Base-by-base conservation (phyloP, 768 basidiomycete genomes). In the Austroboletus festivus region DNA sequence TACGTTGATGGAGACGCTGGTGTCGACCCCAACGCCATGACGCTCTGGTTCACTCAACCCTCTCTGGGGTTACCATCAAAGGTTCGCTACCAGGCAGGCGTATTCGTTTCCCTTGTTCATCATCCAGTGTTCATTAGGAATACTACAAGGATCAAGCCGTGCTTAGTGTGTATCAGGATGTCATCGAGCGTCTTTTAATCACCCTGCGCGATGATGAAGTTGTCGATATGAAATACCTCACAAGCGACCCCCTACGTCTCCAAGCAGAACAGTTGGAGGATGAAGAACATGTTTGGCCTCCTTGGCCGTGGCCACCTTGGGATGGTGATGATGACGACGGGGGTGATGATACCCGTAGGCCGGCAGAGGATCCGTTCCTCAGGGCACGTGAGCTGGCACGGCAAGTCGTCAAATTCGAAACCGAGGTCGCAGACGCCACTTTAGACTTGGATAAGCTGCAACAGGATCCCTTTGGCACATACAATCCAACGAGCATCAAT, bases 241-340 rank as follows among this genome's bases (percentile, higher is more conserved):
- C 30, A 31, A 33, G 38, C 37, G 40, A 47, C 42, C 42, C 47
- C 43, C 20, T 55, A 71, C 19, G 43, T 42, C 43, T 69, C 53
- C 44, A 72, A 75, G 46, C 72, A 71, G 42, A 73, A 73, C 52
- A 68, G 56, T 8, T 61, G 46, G 55, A 74, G 70, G 50, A 60
- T 3, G 37, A 48, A 18, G 61, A 68, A 26, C 61, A 28, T 40
- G 71, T 79, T 23, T 89, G 85, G 86, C 88, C 87, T 37, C 85
- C 85, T 33, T 84, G 86, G 85, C 84, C 86, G 15, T 86, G 86
- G 86, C 86, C 89, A 60, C 91, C 92, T 5, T 93, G 88, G 87
- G 84, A 77, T 37, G 82, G 69, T 21, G 82, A 82, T 24, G 81
- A 75, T 16, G 81, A 75, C n/a, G 73, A 71, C 24, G 71, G 71